Base-by-base conservation (phyloP, 2,329 filamentous ascomycete genomes). In the Trichoderma arundinaceum region DNA sequence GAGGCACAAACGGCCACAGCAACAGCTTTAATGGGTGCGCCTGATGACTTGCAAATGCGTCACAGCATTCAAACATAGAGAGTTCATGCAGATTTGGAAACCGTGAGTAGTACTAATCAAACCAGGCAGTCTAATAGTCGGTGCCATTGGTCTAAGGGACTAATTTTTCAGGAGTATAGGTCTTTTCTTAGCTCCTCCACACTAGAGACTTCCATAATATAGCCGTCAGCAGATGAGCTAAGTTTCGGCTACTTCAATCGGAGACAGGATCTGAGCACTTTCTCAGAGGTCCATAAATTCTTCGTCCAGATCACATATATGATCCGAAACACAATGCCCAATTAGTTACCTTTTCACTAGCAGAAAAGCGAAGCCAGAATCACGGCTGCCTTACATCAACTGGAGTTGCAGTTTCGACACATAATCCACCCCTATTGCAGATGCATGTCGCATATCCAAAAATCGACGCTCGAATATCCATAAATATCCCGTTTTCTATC, bases 271-370 rank as follows among this genome's bases (percentile, higher is more conserved):
- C 22, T 3, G 28, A 51, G 3, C 2, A n/a, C 28, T 35, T 4
- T 10, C 15, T 10, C 32, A 6, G 3, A 33, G 10, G 1, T 17
- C 15, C 7, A 10, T 28, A 33, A 17, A 17, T 35, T 12, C 8
- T 1, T 15, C 0, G 7, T 49, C 28, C 3, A 52, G 8, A n/a
- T 52, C 15, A 35, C 32, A 3, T 52, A 52, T 52, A 3, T 4
- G 22, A 28, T 4, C 4, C 22, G 1, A n/a, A 3, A 9, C 13
- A 17, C 5, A 7, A 35, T 4, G 2, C 12, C 0, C 9, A n/a
- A 35, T 2, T 7, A 17, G n/a, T 12, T 0, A 12, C n/a, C 4
- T 2, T 10, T 17, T 19, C 1, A 22, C 15, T n/a, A 9, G 0
- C 7, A 2, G 28, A 17, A 17, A 17, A 3, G 8, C 28, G 15